Evolutionary conservation across 108 stramenopile genomes (phyloP), one percentile per base, ranked within the genome.

Genomic region (Phaeodactylum tricornutum): DNA sequence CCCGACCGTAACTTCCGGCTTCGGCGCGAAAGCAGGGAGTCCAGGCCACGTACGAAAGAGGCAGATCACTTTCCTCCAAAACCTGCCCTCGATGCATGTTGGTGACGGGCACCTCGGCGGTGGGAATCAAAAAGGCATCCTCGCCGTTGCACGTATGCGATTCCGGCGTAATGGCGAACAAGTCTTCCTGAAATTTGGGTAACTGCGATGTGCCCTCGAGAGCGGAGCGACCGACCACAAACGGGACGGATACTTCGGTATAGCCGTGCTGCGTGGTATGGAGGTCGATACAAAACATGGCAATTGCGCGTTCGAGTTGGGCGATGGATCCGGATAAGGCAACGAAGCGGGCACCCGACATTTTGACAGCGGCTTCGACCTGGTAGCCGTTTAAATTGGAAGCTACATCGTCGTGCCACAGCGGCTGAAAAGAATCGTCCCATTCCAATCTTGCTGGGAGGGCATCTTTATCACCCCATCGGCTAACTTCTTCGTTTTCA

Each of bases 21-120:
- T 99, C 98, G 32, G 95, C 92, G 6, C 98, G 94, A 67, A 97
- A 99, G 64, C 96, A 97, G 23, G 93, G 96, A 14, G 93, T 95
- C 43, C 79, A 69, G 30, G 92, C 91, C 30, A 84, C 93, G 47
- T 93, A 84, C 3, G 64, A 67, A 43, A 94, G 49, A 2, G 97
- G 97, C 51, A 98, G 64, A 38, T 93, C 77, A 0, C 71, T 34
- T 31, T 81, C 90, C 19, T 97, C 90, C 62, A 97, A 67, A 34
- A 95, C 75, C 47, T 70, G 56, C 34, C 76, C 79, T 35, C 85
- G 66, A 40, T 92, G 84, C 63, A 97, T 57, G 45, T 96, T 96
- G 16, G 96, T 97, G 30, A 97, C 38, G 3, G 96, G 96, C 3
- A 97, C 96, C 61, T 97, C 96, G 7, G 93, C 93, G 22, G 96